Base-by-base conservation (phyloP, 2,329 filamentous ascomycete species). In the Fusarium verrucosum region DNA sequence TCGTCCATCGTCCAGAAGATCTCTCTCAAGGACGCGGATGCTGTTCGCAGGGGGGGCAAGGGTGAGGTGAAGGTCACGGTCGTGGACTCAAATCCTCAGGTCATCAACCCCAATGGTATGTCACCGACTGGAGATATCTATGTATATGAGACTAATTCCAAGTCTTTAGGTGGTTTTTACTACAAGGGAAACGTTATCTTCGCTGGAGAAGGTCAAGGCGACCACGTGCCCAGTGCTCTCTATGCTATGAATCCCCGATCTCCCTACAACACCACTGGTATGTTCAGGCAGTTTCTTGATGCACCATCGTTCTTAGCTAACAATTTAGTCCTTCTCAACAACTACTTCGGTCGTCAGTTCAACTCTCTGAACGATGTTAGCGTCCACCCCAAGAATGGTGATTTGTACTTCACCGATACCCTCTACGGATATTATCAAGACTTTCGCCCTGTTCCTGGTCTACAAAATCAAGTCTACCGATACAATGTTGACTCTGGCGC, bases 381-480 rank as follows among this genome's bases (percentile, higher is more conserved):
- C 2, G 72, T 86, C 58, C 80, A 87, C 65, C 80, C 85, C 36
- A 71, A 73, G 14, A 87, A 82, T 50, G 80, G 81, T 26, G 82
- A 85, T 20, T 72, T 89, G 14, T 89, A 87, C 78, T 89, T 89
- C 69, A 89, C 86, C 6, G 87, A 89, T 56, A 82, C 84, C 0
- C 78, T 82, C 4, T 89, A 89, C 67, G 87, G 85, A 3, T 83
- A 79, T 54, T 76, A 84, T n/a, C 86, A 89, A 67, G 79, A 83
- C 28, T 88, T 88, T 68, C 79, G 86, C 0, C 82, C 82, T 0
- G 65, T 72, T 4, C 85, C 85, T 1, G 81, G 80, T 5, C 71
- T 88, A 17, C 83, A 79, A 13, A 83, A 82, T 58, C 86, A 89
- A 69, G 84, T 88, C 1, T 89, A 88, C 70, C 80, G 85, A 6